Evolutionary conservation across 108 stramenopile genomes (phyloP).

Genomic region (Fragilariopsis cylindrus): DNA sequence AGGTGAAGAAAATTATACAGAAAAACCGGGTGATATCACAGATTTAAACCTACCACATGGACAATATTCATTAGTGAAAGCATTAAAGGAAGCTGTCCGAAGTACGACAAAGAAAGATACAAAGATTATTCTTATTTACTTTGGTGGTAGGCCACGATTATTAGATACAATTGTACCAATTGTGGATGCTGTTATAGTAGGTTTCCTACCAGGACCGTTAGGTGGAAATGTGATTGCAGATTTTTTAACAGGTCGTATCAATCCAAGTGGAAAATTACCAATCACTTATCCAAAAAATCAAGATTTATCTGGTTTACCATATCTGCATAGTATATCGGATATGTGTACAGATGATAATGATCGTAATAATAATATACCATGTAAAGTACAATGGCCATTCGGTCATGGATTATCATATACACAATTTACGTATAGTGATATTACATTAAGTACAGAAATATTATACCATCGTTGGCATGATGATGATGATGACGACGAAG

Average conservation of each 20-base stretch:
- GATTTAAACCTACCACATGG: slow-evolving; percentile 59
- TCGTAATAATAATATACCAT: slow-evolving; percentile 39
- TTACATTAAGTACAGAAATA: slow-evolving; percentile 19
- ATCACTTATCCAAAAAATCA: slow-evolving; percentile 62
- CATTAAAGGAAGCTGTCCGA: slow-evolving; percentile 20
- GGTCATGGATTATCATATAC: slow-evolving; percentile 63
- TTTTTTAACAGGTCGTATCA: slow-evolving; percentile 44
- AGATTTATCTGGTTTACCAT: slow-evolving; percentile 60
- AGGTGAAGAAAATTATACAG: slow-evolving; percentile 81
- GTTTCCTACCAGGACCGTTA: slow-evolving; percentile 62
- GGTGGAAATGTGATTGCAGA: slow-evolving; percentile 55
- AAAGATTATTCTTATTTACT: slow-evolving; percentile 60
- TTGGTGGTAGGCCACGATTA: slow-evolving; percentile 64
- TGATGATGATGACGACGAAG: background rate
- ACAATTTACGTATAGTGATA: slow-evolving; percentile 39
- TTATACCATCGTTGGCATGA: slow-evolving; percentile 18
- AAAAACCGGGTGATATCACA: slow-evolving; percentile 85
- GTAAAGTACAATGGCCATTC: slow-evolving; percentile 69
- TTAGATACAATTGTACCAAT: slow-evolving; percentile 21
- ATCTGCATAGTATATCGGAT: slow-evolving; percentile 53
- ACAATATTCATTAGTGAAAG: slow-evolving; percentile 56
- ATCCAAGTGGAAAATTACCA: slow-evolving; percentile 60
- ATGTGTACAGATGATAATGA: slow-evolving; percentile 52
- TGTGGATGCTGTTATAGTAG: slow-evolving; percentile 53
- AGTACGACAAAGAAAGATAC: background rate